Evolutionary conservation across 2,329 filamentous ascomycete genomes (phyloP), one percentile per base, ranked within the genome.

Genomic region (Biscogniauxia sp.): DNA sequence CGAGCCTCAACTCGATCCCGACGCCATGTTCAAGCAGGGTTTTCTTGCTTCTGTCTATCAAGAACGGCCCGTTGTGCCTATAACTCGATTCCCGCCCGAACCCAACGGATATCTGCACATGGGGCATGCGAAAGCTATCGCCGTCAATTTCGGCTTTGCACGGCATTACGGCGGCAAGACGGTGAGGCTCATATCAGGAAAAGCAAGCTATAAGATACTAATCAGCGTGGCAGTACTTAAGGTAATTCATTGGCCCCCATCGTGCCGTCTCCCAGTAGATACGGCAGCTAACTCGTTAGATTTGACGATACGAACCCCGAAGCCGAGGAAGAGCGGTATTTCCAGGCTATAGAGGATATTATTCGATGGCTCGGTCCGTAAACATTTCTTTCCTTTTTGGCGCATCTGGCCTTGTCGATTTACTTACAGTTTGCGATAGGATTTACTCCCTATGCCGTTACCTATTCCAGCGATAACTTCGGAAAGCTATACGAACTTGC

Each of bases 141-240:
- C 92, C 0, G 87, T 98, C 75, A 97, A 98, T 78, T 98, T 98
- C 77, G 94, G 94, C 6, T 98, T 97, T 74, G 94, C 95, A 15
- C 87, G 85, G 71, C 88, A 88, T 72, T 91, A 96, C 73, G 90
- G 89, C 41, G 94, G 94, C 61, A 81, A 88, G 63, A 90, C 87
- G 37, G 37, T 45, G 37, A 45, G 37, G 37, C 15, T 17, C 37
- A 45, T 11, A 45, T 45, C 5, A 45, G 5, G 37, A 15, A 45
- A 4, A 6, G 17, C 17, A n/a, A 45, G 37, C 4, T n/a, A 45
- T 45, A 45, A 45, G 37, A 45, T 45, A n/a, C 37, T 45, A 45
- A 75, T 89, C 89, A 71, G 77, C 93, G 63, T 84, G 94, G 69
- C 65, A 63, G 51, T 53, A 37, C 25, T 20, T n/a, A 28, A 20